Conservation (phyloP, 306 rosid genomes). For the Arachis hypogaea region DNA sequence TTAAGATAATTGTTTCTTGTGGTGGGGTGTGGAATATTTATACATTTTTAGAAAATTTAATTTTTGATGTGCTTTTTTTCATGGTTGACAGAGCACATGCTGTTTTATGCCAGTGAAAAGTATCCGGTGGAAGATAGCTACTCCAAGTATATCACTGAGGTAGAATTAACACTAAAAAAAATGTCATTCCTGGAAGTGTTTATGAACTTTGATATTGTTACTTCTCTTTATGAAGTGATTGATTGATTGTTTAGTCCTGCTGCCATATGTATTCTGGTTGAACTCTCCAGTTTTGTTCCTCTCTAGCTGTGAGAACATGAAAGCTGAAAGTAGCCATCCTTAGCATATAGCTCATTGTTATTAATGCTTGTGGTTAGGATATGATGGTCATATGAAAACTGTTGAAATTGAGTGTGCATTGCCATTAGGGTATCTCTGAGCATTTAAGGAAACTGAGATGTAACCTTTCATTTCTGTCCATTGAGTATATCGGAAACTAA, state of each 20-base stretch:
- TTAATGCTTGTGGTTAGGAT: constrained; percentile 26
- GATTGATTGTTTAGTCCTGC: constrained; percentile 2
- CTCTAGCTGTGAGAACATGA: constrained; percentile 4
- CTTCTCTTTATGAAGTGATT: not conserved
- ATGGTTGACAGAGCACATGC: constrained; percentile 81
- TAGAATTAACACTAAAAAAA: constrained; percentile 34
- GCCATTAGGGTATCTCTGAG: not conserved
- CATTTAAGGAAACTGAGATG: not conserved
- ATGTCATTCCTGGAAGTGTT: not conserved
- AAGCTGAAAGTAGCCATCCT: constrained; percentile 22
- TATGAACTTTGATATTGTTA: constrained; percentile 18
- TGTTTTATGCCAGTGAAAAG: constrained; percentile 98
- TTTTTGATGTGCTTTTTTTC: not conserved
- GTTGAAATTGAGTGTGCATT: no score
- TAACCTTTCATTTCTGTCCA: not conserved
- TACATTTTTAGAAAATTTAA: not conserved
- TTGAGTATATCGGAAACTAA: not conserved
- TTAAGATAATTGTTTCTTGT: constrained; percentile 7
- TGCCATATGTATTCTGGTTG: not conserved
- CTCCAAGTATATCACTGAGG: constrained; percentile 87
- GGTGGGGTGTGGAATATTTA: constrained; percentile 5
- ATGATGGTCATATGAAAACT: not conserved
- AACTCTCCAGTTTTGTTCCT: constrained; percentile 15
- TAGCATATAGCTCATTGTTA: not conserved
- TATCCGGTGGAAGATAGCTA: constrained; percentile 94